Evolutionary conservation across 2,329 filamentous ascomycete genomes (phyloP), one percentile per base, ranked within the genome.

Genomic region (Apiospora saccharicola): DNA sequence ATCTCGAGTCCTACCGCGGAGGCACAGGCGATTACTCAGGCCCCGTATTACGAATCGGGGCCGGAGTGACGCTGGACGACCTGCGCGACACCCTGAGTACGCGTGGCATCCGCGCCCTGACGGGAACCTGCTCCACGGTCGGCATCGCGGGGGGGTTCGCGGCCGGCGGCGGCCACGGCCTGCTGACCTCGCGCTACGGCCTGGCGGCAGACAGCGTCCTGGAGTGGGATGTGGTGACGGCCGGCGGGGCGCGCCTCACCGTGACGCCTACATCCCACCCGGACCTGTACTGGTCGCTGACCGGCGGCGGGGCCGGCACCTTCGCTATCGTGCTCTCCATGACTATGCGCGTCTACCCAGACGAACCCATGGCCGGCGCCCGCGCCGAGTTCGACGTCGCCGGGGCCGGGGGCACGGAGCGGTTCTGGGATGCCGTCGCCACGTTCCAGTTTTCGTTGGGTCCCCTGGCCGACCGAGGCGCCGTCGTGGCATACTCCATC

Each of bases 261-360:
- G 89, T 88, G 0, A 86, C 83, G 8, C 83, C 81, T 0, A 76
- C 77, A 0, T 73, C 85, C 44, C 87, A 91, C 74, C 72, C 81
- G 0, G 90, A 92, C 70, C 81, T 92, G 1, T 92, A 89, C 81
- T 93, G 90, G 90, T 90, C 90, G 1, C 79, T 91, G 1, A 83
- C 83, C 70, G 89, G 90, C 6, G 89, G 90, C 0, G 90, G 90
- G 1, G 87, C 85, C 13, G 88, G 89, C 19, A 90, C 85, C 47
- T 92, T 87, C 74, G 90, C 83, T 3, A 82, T 91, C 3, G 87
- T 91, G 2, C 78, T 85, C 19, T 87, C 86, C 8, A 83, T 90
- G 79, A 91, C 88, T 0, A 80, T 85, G 53, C 86, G 86, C 71
- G 84, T 86, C 1, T 83, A 90, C 77, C 79, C 83, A 0, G 85